Percentiles rank a stretch among this genome's conserved stretches.
These are phyloP conservation scores for Penicillium sp. DNA, from an alignment of 2,329 filamentous ascomycete species.

Conservation along the genomic window DNA sequence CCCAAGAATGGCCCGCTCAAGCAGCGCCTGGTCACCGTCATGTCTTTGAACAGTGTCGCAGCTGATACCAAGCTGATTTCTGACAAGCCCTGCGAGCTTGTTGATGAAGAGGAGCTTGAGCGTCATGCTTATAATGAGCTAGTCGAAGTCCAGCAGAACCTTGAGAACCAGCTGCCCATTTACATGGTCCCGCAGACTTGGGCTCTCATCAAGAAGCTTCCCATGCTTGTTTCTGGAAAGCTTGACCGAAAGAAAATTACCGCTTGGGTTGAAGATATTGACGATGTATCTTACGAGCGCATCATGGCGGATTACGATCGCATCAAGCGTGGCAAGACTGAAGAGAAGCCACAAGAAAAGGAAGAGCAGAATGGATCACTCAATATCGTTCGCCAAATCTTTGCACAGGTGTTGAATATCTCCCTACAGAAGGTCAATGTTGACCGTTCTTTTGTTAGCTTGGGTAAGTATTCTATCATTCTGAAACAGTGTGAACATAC, in stretches of 20 bases:
- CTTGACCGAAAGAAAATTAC: slow-evolving; percentile 42
- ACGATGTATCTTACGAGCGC: slow-evolving; percentile 39
- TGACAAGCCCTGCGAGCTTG: slow-evolving; percentile 33
- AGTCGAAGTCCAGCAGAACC: slow-evolving; percentile 36
- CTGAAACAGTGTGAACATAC: background rate
- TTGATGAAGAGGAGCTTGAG: slow-evolving; percentile 24
- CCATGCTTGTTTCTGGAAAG: slow-evolving; percentile 38
- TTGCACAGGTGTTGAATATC: slow-evolving; percentile 38
- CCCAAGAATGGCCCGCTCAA: slow-evolving; percentile 44
- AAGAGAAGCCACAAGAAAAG: slow-evolving; percentile 18
- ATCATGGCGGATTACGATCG: slow-evolving; percentile 40
- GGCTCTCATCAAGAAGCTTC: slow-evolving; percentile 42
- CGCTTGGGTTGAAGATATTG: slow-evolving; percentile 46
- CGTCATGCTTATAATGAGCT: slow-evolving; percentile 29
- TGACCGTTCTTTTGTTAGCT: slow-evolving; percentile 37
- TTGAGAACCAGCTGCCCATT: slow-evolving; percentile 44
- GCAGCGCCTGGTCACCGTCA: slow-evolving; percentile 46
- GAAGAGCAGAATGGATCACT: slow-evolving; percentile 18
- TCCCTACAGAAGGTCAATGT: slow-evolving; percentile 33
- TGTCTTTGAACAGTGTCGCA: slow-evolving; percentile 35
- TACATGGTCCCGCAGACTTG: slow-evolving; percentile 47
- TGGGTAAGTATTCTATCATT: slow-evolving; percentile 27
- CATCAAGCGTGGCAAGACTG: slow-evolving; percentile 25
- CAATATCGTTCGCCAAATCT: slow-evolving; percentile 30
- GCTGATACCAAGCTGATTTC: slow-evolving; percentile 27